Base-by-base conservation (phyloP, 1,284 basidiomycete species). In the Ustilago trichophora region DNA sequence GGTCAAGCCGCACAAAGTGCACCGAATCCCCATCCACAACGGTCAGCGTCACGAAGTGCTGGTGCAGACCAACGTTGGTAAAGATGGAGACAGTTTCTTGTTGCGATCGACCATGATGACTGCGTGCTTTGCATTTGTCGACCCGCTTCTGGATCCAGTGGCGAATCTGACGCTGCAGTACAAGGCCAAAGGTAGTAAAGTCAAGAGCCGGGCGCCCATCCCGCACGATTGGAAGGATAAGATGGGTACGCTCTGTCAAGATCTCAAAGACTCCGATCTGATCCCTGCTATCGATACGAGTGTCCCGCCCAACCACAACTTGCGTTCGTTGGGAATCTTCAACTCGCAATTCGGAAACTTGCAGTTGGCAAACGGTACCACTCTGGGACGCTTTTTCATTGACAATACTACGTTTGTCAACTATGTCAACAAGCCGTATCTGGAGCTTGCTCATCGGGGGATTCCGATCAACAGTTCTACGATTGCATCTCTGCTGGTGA, bases 401-500 rank as follows among this genome's bases (percentile, higher is more conserved):
- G 70, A 74, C 42, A 45, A 53, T 19, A 48, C 60, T 27, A 67
- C 60, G 7, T 67, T 55, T 15, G 35, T 49, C 41, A 64, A 81
- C 67, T 73, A 80, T 47, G 80, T 82, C 73, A 24, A 68, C 54
- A 38, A 67, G 62, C 36, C 74, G 52, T 31, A 77, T 65, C 53
- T 67, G 64, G 40, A 50, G 52, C 40, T 77, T 26, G 47, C 63
- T 11, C 55, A 74, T 29, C 36, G 26, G 0, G 71, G 64, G 2
- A 25, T 34, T 15, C 35, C 18, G 27, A 71, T 70, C 60, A 58
- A 70, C 22, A 35, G 44, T 13, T 51, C 48, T 15, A 58, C 57
- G 12, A 40, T 68, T 33, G 58, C 71, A 4, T 58, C 50, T n/a
- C 25, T 71, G 9, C 22, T 58, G 27, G 48, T 64, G 3, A 45